Percentiles rank a stretch among this genome's conserved stretches.
Evolutionary conservation across 2,329 filamentous ascomycete genomes (phyloP).

Genomic region (Sporothrix protearum): DNA sequence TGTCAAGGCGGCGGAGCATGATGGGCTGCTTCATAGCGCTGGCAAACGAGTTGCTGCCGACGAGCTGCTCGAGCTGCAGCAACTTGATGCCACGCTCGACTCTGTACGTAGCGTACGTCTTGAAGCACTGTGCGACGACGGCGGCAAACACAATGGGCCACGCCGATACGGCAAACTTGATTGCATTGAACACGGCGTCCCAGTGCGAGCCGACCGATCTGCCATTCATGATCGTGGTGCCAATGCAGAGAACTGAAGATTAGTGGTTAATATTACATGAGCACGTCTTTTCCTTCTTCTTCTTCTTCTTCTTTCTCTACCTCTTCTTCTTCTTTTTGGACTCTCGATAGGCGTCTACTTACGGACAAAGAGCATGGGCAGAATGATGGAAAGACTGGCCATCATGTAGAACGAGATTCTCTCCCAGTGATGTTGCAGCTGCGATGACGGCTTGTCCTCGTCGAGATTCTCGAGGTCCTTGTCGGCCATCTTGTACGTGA

Average conservation of each 20-base stretch:
- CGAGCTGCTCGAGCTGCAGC: constrained; percentile 23
- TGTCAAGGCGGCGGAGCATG: constrained; percentile 19
- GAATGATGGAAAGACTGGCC: constrained; percentile 22
- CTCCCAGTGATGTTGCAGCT: constrained; percentile 17
- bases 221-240: background rate
- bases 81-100: constrained; percentile 25
- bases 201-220: constrained; percentile 10
- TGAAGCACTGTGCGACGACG: constrained; percentile 29
- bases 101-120: constrained; percentile 26
- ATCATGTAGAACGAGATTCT: constrained; percentile 21
- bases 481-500: background rate
- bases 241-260: background rate
- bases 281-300: too few relatives aligned
- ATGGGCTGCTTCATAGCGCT: constrained; percentile 21
- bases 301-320: background rate
- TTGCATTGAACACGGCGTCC: constrained; percentile 15
- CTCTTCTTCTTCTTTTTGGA: too few relatives aligned
- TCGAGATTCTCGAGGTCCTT: background rate
- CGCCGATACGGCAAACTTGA: constrained; percentile 26
- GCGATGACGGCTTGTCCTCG: background rate
- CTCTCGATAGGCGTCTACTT: background rate
- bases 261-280: background rate
- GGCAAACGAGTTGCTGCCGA: constrained; percentile 26
- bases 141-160: constrained; percentile 31
- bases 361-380: constrained; percentile 19